Percentiles rank a stretch among this genome's conserved stretches.
These are phyloP conservation scores for Aspergillus sclerotiicarbonarius DNA, from an alignment of 495 filamentous ascomycete genomes.

Conservation along the genomic window DNA sequence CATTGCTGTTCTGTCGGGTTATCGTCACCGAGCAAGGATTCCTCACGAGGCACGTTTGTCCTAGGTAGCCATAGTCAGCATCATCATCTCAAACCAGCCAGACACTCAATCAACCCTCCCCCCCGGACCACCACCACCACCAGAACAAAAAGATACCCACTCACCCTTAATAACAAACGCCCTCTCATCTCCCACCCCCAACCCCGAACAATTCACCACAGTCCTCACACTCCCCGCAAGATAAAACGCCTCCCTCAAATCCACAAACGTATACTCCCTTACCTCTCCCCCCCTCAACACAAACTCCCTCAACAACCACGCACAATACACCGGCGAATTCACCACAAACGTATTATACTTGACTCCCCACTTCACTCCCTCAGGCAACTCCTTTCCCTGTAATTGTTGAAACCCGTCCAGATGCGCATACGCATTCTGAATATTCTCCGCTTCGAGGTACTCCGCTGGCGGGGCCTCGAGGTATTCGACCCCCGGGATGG, in stretches of 20 bases:
- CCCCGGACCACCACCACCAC: neutral
- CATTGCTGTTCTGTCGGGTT: conserved; percentile 59
- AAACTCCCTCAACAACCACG: conserved; percentile 53
- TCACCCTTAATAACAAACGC: conserved; percentile 56
- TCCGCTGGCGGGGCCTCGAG: conserved; percentile 49
- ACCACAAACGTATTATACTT: conserved; percentile 58
- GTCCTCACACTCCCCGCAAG: conserved; percentile 37
- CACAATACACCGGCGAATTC: conserved; percentile 62
- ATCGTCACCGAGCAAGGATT: conserved; percentile 51
- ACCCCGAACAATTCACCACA: conserved; percentile 60
- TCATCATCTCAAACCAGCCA: neutral
- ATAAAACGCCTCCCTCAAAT: conserved; percentile 48
- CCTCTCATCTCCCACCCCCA: conserved; percentile 50
- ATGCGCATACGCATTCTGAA: conserved; percentile 29
- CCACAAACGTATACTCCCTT: conserved; percentile 42
- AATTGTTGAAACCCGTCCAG: conserved; percentile 47
- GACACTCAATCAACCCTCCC: neutral
- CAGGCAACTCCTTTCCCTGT: conserved; percentile 37
- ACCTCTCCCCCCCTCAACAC: conserved; percentile 47
- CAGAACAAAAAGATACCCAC: conserved; percentile 8
- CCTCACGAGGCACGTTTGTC: conserved; percentile 46
- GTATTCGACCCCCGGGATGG: conserved; percentile 57
- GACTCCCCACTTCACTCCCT: conserved; percentile 52
- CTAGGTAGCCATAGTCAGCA: too few species aligned
- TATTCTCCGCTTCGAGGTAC: conserved; percentile 35